Base-by-base conservation (phyloP, 345 rosid species). In the Isatis tinctoria region DNA sequence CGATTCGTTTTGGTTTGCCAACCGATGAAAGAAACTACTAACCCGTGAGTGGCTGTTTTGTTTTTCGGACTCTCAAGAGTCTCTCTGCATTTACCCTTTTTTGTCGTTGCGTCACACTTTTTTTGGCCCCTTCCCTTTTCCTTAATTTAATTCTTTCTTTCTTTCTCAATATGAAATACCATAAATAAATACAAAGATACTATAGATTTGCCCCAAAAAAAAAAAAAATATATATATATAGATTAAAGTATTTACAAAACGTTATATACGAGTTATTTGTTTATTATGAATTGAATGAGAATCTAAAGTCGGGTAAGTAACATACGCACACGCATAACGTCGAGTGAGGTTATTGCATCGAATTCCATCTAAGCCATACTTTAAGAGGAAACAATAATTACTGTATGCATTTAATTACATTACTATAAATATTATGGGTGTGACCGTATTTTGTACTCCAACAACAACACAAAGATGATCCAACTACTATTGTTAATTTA, bases 21-120 rank as follows among this genome's bases (percentile, higher is more conserved):
- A 44, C 26, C 37, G 24, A 10, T 33, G 11, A 5, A 57, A 9
- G 56, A 76, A 76, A 69, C 66, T 56, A 44, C 24, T 32, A 74
- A 64, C 80, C 80, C 80, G 76, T 24, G 40, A 36, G 68, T 53
- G 60, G 35, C 35, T 53, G 14, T 53, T 53, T 54, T 53, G 8
- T 32, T 57, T 41, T 32, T 58, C 32, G 44, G 59, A 56, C 51
- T 57, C 78, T 74, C 59, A 28, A 67, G 33, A 60, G 24, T 67
- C 67, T 60, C 68, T 68, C 65, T 75, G 45, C 73, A 60, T 39
- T 67, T 37, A 37, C 53, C 44, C 8, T 47, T 52, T 45, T 62
- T 69, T 53, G 60, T 76, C 75, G 60, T 70, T 70, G 58, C 66
- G 65, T 76, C 71, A 54, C 75, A 70, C 71, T 53, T 53, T 61